Percentiles rank a stretch among this genome's conserved stretches.
Conservation (phyloP, 2,329 filamentous ascomycete genomes). For the Aspergillus hortae region DNA sequence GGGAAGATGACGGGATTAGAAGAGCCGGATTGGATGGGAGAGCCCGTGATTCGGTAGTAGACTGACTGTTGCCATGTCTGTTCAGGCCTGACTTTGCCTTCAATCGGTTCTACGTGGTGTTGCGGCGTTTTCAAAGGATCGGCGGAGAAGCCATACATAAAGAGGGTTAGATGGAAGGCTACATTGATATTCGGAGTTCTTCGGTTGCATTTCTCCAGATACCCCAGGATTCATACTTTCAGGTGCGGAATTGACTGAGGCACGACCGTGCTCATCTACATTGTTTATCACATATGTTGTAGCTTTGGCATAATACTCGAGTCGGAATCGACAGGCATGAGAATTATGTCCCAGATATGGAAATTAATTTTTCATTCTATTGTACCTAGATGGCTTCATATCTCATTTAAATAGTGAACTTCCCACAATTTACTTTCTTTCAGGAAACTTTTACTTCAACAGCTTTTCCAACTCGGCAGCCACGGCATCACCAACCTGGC, state of each 20-base stretch:
- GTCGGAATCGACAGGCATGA: not conserved
- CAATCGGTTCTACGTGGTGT: not conserved
- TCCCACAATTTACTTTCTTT: not conserved
- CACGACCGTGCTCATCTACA: too few species aligned
- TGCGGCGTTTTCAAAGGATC: not conserved
- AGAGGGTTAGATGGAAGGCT: not conserved
- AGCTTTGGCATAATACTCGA: too few species aligned
- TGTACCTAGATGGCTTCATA: slow-evolving; percentile 1
- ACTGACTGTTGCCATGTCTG: not conserved
- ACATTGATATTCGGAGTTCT: slow-evolving; percentile 8
- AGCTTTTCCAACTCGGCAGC: slow-evolving; percentile 69
- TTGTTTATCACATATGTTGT: too few species aligned
- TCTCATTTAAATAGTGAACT: slow-evolving; percentile 2
- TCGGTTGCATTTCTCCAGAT: slow-evolving; percentile 6
- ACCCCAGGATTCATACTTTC: slow-evolving; percentile 1
- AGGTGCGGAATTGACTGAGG: too few species aligned
- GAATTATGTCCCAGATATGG: not conserved
- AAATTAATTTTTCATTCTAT: not conserved
- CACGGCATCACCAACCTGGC: slow-evolving; percentile 78
- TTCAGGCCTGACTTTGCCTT: not conserved
- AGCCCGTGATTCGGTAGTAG: slow-evolving; percentile 43
- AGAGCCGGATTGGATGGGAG: slow-evolving; percentile 49
- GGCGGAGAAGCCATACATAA: not conserved
- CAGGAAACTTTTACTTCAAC: slow-evolving; percentile 45
- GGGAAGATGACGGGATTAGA: slow-evolving; percentile 31